phyloP scores from a whole-genome alignment of 1,139 yeast species.

The Sugiyamaella grinbergsii region DNA sequence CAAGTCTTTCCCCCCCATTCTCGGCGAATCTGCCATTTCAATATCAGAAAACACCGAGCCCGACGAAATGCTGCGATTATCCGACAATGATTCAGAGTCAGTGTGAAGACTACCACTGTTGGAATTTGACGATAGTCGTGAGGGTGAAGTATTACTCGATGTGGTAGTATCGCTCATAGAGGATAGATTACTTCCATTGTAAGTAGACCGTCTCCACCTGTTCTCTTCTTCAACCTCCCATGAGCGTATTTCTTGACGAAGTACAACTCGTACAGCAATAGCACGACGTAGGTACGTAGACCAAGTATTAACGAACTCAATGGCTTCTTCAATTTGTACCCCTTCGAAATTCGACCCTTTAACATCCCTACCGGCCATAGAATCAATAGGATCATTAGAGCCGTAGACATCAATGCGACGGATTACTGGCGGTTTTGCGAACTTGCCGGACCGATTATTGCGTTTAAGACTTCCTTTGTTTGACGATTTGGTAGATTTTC shows the following conservation, averaged over 20 bases:
- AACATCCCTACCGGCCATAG: constrained; percentile 12
- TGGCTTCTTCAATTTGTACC: constrained; percentile 35
- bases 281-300: constrained; percentile 40
- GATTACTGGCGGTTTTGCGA: constrained; percentile 26
- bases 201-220: constrained; percentile 26
- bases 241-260: constrained; percentile 37
- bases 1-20: no score
- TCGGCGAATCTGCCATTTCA: neutral
- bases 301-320: constrained; percentile 43
- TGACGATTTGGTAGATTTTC: constrained; percentile 14
- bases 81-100: constrained; percentile 4
- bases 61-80: constrained; percentile 11
- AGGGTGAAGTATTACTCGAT: constrained; percentile 17
- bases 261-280: constrained; percentile 40
- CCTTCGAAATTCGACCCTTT: constrained; percentile 23
- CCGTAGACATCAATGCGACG: constrained; percentile 33
- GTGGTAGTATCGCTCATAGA: neutral
- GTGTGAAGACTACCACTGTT: neutral
- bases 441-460: constrained; percentile 3
- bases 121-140: constrained; percentile 4
- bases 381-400: constrained; percentile 28
- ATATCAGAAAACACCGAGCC: constrained; percentile 5
- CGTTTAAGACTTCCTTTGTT: constrained; percentile 2
- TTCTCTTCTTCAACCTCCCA: constrained; percentile 34
- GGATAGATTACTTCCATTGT: neutral